Evolutionary conservation across 495 filamentous ascomycete species (phyloP).

Genomic region (Penicillium tannophilum): DNA sequence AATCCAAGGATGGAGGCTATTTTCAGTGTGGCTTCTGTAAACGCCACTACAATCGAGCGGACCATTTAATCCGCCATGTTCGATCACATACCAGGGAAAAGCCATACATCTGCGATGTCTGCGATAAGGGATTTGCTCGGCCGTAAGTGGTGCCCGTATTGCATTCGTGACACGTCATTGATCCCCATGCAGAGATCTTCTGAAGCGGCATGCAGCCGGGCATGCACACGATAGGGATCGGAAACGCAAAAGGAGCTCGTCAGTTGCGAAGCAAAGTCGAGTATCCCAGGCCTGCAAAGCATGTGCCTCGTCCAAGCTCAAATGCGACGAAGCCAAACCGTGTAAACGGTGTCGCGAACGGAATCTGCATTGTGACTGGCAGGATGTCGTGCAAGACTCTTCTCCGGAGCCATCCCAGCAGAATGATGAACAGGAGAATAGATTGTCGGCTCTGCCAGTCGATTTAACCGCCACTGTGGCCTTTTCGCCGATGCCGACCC

Average conservation of each 20-base stretch:
- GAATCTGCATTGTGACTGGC: conserved; percentile 48
- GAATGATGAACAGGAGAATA: conserved; percentile 11
- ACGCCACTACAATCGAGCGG: conserved; percentile 55
- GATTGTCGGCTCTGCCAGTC: not conserved
- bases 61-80: conserved; percentile 60
- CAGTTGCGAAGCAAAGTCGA: conserved; percentile 48
- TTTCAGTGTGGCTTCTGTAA: conserved; percentile 60
- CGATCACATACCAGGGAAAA: conserved; percentile 60
- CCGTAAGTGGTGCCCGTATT: conserved; percentile 30
- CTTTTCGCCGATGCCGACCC: conserved; percentile 20
- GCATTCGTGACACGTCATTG: not conserved
- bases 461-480: conserved; percentile 12
- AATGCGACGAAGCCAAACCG: conserved; percentile 54
- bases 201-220: conserved; percentile 57
- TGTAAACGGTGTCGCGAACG: conserved; percentile 52
- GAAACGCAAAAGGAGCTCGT: conserved; percentile 47
- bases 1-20: conserved; percentile 30
- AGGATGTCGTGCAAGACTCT: conserved; percentile 28
- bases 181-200: conserved; percentile 40
- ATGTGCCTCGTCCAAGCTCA: conserved; percentile 55
- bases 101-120: conserved; percentile 50
- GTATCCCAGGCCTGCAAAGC: conserved; percentile 57
- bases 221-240: conserved; percentile 46
- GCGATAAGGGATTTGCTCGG: conserved; percentile 56
- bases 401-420: conserved; percentile 25